These are phyloP conservation scores for Diospyros kaki DNA, from an alignment of 148 eudicot genomes.

Conservation along the genomic window DNA sequence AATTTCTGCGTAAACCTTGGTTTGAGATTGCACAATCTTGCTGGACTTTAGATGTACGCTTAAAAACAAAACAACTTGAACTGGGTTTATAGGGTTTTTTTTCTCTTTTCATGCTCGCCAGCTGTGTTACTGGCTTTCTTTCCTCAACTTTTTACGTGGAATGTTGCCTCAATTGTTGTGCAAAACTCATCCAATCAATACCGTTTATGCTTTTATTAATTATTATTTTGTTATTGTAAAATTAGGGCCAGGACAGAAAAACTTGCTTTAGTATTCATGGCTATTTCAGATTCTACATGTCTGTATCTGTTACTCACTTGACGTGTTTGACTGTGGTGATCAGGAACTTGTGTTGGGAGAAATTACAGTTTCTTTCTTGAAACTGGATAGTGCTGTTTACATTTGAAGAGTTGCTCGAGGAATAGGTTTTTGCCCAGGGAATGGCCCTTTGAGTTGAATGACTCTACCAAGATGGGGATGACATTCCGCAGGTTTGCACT, in stretches of 20 bases:
- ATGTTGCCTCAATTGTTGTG: slow-evolving; percentile 1
- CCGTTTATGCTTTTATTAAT: background rate
- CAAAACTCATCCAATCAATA: background rate
- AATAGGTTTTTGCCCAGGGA: slow-evolving; percentile 26
- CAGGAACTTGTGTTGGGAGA: slow-evolving; percentile 16
- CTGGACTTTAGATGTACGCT: background rate
- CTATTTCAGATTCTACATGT: background rate
- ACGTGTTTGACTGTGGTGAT: background rate
- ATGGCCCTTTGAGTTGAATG: slow-evolving; percentile 25
- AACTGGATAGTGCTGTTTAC: slow-evolving; percentile 11
- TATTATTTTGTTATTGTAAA: background rate
- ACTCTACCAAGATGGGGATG: slow-evolving; percentile 41
- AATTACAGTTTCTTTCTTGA: slow-evolving; percentile 7
- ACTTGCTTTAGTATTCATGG: background rate
- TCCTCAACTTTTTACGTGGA: background rate
- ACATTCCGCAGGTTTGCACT: slow-evolving; percentile 47
- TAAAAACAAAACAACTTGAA: too few species aligned
- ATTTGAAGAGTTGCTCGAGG: slow-evolving; percentile 21
- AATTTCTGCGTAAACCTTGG: background rate
- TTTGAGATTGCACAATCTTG: background rate
- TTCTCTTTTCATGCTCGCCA: background rate
- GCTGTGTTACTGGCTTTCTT: background rate
- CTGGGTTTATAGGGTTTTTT: background rate
- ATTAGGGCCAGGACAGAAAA: background rate
- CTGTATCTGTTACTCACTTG: background rate